Evolutionary conservation across 2,329 filamentous ascomycete genomes (phyloP).

Genomic region (Tolypocladium guangdongense): DNA sequence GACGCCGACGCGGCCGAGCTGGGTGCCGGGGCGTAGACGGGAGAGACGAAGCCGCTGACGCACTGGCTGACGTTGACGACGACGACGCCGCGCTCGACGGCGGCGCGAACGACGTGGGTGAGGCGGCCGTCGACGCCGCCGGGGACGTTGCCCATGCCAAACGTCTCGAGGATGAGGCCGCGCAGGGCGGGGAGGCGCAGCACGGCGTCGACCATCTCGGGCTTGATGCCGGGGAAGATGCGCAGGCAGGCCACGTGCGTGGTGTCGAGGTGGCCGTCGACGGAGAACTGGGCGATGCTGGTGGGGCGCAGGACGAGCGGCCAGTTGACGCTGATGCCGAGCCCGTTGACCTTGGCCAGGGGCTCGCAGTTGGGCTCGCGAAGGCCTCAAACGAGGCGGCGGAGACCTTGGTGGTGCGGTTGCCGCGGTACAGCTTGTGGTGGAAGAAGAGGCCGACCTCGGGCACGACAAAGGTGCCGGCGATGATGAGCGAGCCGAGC

Average conservation of each 20-base stretch:
- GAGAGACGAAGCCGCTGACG: slow-evolving; percentile 63
- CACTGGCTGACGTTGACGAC: slow-evolving; percentile 92
- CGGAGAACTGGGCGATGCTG: slow-evolving; percentile 60
- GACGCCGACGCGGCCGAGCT: slow-evolving; percentile 71
- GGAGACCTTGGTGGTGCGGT: slow-evolving; percentile 78
- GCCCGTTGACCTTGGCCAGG: slow-evolving; percentile 69
- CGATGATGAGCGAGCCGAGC: slow-evolving; percentile 77
- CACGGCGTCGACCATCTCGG: slow-evolving; percentile 86
- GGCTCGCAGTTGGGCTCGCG: slow-evolving; percentile 74
- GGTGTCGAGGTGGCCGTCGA: slow-evolving; percentile 68
- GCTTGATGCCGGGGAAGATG: slow-evolving; percentile 85
- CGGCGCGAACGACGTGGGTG: slow-evolving; percentile 64
- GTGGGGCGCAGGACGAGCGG: slow-evolving; percentile 64
- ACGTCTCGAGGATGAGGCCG: slow-evolving; percentile 81
- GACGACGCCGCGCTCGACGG: slow-evolving; percentile 69
- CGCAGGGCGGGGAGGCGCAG: slow-evolving; percentile 64
- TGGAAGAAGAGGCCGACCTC: slow-evolving; percentile 94
- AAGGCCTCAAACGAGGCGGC: slow-evolving; percentile 82
- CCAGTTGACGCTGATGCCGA: slow-evolving; percentile 76
- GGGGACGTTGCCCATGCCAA: slow-evolving; percentile 86
- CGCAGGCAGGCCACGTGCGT: slow-evolving; percentile 83
- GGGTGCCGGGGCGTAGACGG: slow-evolving; percentile 68
- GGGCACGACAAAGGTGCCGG: slow-evolving; percentile 84
- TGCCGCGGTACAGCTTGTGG: slow-evolving; percentile 80
- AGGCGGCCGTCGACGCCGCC: slow-evolving; percentile 70